Base-by-base conservation (phyloP, 257 asterid genomes). In the Fraxinus cuspidata region DNA sequence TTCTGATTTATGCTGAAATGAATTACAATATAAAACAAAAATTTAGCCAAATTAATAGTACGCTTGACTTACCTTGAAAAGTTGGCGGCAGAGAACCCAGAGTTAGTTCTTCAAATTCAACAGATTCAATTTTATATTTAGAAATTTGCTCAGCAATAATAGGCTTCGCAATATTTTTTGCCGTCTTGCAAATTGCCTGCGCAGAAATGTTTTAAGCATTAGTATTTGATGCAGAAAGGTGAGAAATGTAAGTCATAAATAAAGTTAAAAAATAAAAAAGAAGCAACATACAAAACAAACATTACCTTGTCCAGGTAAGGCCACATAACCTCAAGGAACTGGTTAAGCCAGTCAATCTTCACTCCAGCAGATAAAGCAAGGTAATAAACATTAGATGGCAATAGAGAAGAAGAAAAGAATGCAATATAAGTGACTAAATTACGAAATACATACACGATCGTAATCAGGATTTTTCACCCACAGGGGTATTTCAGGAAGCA, bases 391-490 rank as follows among this genome's bases (percentile, higher is more conserved):
- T 79, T 76, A 66, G 75, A 76, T 21, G 25, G 56, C 60, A 63
- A 35, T 4, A 66, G 4, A n/a, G 7, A 25, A n/a, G 44, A 64
- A 69, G 71, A 38, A 12, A 7, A 2, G 49, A 66, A 16, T 27
- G 60, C 27, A 76, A 37, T 67, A 67, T 75, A 70, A 63, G 76
- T 69, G 72, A 76, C 66, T 63, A 12, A 9, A 63, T 25, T 3
- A 13, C 63, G 42, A 73, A n/a, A 35, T 72, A 81, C 98, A 84
- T 92, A 96, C 99, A 53, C 99, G 98, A 70, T 96, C 97, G 75
- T 89, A 96, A 80, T 96, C 99, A 13, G 99, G 96, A 83, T 88
- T 86, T 83, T 96, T 96, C 80, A 96, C 92, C 99, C 98, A 96
- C 25, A 81, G 84, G 11, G 99, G 99, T 80, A 96, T 92, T 87